Evolutionary conservation across 2,329 filamentous ascomycete species (phyloP).

Genomic region (Bipolaris gigantea): DNA sequence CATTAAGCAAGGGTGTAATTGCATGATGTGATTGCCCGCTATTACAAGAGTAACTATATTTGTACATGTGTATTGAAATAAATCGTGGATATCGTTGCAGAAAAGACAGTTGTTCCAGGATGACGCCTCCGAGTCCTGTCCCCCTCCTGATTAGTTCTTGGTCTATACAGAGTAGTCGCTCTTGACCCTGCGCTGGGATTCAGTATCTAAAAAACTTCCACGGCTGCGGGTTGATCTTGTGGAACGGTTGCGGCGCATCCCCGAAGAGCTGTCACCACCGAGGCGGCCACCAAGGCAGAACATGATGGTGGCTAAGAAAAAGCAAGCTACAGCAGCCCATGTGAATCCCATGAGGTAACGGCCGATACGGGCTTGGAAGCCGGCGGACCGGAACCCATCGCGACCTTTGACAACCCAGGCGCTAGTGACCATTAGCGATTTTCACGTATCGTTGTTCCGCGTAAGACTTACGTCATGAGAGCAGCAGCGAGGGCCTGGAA

Average conservation of each 20-base stretch:
- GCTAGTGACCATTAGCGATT: constrained; percentile 43
- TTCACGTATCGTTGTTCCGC: constrained; percentile 1
- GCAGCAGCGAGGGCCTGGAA: constrained; percentile 68
- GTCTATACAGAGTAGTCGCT: constrained; percentile 13
- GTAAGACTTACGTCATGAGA: constrained; percentile 70
- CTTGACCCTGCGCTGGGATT: constrained; percentile 49
- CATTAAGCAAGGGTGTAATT: not conserved
- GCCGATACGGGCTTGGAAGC: constrained; percentile 64
- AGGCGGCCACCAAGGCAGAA: constrained; percentile 65
- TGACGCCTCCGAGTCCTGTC: not conserved
- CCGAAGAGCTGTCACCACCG: constrained; percentile 47
- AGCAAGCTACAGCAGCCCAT: constrained; percentile 70
- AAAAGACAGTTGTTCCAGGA: not conserved
- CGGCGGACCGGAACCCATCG: constrained; percentile 62
- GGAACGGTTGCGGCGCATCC: constrained; percentile 52
- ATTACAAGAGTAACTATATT: constrained; percentile 1
- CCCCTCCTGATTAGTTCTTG: not conserved
- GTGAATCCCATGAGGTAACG: constrained; percentile 73
- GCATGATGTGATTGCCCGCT: constrained; percentile 1
- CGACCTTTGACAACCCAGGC: constrained; percentile 71
- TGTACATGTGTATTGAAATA: constrained; percentile 13
- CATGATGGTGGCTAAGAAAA: constrained; percentile 67
- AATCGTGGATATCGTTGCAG: constrained; percentile 27
- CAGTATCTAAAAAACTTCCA: constrained; percentile 59
- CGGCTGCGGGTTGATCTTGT: constrained; percentile 47